These are phyloP conservation scores for Allium sativum DNA, from an alignment of 106 monocot genomes.

Conservation along the genomic window DNA sequence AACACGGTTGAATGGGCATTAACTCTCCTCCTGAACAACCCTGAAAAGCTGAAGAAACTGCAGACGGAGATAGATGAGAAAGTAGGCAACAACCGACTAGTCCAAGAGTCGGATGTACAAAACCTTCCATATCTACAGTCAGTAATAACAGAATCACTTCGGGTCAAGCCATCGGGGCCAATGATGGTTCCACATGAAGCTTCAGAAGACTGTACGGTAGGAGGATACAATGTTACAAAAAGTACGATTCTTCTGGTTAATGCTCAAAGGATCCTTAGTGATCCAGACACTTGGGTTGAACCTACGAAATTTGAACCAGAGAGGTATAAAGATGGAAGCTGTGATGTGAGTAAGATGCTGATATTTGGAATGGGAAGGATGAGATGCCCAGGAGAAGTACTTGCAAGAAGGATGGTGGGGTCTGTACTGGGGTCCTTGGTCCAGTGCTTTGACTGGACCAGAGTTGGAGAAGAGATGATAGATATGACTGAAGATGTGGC, in stretches of 20 bases:
- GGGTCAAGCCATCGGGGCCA: constrained; percentile 4
- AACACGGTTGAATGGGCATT: constrained; percentile 25
- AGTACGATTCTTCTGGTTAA: constrained; percentile 2
- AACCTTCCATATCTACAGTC: neutral
- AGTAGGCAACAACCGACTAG: constrained; percentile 4
- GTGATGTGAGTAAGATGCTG: neutral
- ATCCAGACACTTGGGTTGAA: constrained; percentile 1
- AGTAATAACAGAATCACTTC: constrained; percentile 8
- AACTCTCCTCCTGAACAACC: constrained; percentile 28
- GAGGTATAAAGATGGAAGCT: neutral
- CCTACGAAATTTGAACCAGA: neutral
- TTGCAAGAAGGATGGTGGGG: constrained; percentile 8
- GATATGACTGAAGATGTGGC: constrained; percentile 10
- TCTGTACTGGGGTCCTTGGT: constrained; percentile 9
- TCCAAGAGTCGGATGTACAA: constrained; percentile 2
- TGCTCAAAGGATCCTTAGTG: constrained; percentile 6
- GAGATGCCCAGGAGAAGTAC: constrained; percentile 7
- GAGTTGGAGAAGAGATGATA: constrained; percentile 8
- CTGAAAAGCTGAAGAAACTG: constrained; percentile 9
- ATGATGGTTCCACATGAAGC: constrained; percentile 6
- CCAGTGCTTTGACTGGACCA: constrained; percentile 21
- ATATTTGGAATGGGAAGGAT: constrained; percentile 16
- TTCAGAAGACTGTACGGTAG: neutral
- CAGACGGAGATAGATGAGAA: constrained; percentile 17
- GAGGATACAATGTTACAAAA: constrained; percentile 3